A percentile compares a stretch with the other conserved stretches of the same genome.
Evolutionary conservation across 306 rosid genomes (phyloP).

Genomic region (Lathyrus sativus): DNA sequence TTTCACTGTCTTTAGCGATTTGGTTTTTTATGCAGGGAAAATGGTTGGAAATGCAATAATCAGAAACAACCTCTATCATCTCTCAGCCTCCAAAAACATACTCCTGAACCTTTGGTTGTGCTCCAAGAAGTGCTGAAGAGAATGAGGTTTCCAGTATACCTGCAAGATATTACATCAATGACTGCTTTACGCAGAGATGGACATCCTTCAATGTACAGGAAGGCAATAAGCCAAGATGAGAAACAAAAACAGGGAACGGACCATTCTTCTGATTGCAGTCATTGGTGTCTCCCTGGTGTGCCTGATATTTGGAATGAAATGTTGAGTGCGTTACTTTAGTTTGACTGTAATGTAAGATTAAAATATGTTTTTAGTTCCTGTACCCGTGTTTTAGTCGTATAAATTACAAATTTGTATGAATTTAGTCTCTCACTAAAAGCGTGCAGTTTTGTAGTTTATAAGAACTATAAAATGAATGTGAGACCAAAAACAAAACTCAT

Average conservation of each 20-base stretch:
- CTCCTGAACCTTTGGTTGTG: slow-evolving; percentile 67
- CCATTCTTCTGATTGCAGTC: slow-evolving; percentile 94
- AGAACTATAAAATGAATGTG: too few species aligned
- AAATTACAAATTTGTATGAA: neutral
- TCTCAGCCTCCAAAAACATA: slow-evolving; percentile 68
- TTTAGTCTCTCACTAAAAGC: too few species aligned
- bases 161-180: slow-evolving; percentile 81
- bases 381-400: neutral
- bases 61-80: slow-evolving; percentile 73
- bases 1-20: neutral
- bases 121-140: slow-evolving; percentile 72
- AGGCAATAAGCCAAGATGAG: slow-evolving; percentile 58
- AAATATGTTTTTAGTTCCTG: neutral
- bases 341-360: slow-evolving; percentile 17
- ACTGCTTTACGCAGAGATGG: slow-evolving; percentile 84
- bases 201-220: slow-evolving; percentile 82
- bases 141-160: slow-evolving; percentile 87
- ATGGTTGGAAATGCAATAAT: slow-evolving; percentile 92
- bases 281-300: slow-evolving; percentile 99
- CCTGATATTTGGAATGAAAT: slow-evolving; percentile 96
- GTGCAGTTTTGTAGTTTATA: too few species aligned
- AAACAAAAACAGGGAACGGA: slow-evolving; percentile 53
- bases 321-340: slow-evolving; percentile 71
- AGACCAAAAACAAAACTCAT: too few species aligned
- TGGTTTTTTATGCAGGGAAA: slow-evolving; percentile 54